Conservation (phyloP, 495 filamentous ascomycete genomes). For the Aspergillus coremiiformis region DNA sequence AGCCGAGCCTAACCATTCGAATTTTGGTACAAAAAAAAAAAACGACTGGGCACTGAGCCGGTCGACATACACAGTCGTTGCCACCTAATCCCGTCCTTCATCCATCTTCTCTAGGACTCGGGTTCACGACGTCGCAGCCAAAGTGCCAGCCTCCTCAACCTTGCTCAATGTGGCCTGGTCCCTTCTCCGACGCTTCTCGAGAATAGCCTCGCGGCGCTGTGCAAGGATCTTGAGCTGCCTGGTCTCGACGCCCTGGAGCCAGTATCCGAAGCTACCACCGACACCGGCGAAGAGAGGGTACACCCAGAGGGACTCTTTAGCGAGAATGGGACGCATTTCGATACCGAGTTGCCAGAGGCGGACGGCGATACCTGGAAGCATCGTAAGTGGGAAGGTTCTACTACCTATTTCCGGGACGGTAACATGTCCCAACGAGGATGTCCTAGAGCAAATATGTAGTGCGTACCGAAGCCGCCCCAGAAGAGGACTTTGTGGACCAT, state of each 20-base stretch:
- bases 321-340: slow-evolving; percentile 93
- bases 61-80: not conserved
- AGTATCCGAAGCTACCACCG: slow-evolving; percentile 92
- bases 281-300: slow-evolving; percentile 82
- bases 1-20: not conserved
- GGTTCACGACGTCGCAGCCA: slow-evolving; percentile 35
- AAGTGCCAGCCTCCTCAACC: slow-evolving; percentile 31
- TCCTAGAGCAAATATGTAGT: slow-evolving; percentile 1
- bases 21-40: not conserved
- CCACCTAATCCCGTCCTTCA: not conserved
- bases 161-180: slow-evolving; percentile 49
- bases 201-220: slow-evolving; percentile 64
- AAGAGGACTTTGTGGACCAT: slow-evolving; percentile 81
- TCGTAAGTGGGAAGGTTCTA: not conserved
- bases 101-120: not conserved
- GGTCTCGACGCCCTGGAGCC: slow-evolving; percentile 78
- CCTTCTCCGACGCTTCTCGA: slow-evolving; percentile 82
- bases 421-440: not conserved
- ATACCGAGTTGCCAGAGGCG: slow-evolving; percentile 95
- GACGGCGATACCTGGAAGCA: slow-evolving; percentile 65
- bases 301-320: slow-evolving; percentile 68
- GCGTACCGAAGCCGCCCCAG: slow-evolving; percentile 94
- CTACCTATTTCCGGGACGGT: not conserved
- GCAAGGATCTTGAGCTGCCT: slow-evolving; percentile 66
- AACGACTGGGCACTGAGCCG: not conserved